A percentile compares a stretch with the other conserved stretches of the same genome.
These are phyloP conservation scores for Kluyveromyces aestuarii DNA, from an alignment of 805 yeast species.

Conservation along the genomic window DNA sequence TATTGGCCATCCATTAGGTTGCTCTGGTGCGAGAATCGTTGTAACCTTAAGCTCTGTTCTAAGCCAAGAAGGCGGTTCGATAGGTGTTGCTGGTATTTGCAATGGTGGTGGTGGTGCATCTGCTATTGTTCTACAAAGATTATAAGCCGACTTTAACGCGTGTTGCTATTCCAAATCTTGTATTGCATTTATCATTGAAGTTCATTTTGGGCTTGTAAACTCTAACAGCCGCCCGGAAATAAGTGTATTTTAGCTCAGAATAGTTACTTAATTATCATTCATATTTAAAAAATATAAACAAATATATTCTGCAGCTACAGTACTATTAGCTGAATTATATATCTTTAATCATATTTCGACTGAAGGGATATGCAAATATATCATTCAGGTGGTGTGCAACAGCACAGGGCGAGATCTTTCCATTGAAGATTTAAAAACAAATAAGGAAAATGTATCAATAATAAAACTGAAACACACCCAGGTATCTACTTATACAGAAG, in stretches of 20 bases:
- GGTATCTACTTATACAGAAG: no score
- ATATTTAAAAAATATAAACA: not conserved
- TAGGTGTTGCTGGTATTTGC: slow-evolving; percentile 94
- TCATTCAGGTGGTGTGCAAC: no score
- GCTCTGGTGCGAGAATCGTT: slow-evolving; percentile 91
- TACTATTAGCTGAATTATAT: no score
- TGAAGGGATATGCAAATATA: no score
- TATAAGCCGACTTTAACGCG: slow-evolving; percentile 20
- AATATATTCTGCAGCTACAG: not conserved
- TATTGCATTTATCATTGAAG: not conserved
- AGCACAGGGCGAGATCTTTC: no score
- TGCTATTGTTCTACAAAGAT: slow-evolving; percentile 74
- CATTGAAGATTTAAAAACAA: not conserved
- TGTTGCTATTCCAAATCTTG: not conserved
- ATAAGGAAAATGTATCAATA: not conserved
- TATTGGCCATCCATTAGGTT: slow-evolving; percentile 89
- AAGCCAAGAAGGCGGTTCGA: slow-evolving; percentile 73
- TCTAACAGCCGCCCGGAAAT: not conserved
- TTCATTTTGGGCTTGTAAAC: not conserved
- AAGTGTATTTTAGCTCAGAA: not conserved
- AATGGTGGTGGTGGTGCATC: slow-evolving; percentile 99
- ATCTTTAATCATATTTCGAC: no score
- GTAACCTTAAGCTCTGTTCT: slow-evolving; percentile 79
- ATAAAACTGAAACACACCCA: not conserved
- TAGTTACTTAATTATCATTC: not conserved